These are phyloP conservation scores for Gymnopilus junonius DNA, from an alignment of 768 basidiomycete species.

Conservation along the genomic window DNA sequence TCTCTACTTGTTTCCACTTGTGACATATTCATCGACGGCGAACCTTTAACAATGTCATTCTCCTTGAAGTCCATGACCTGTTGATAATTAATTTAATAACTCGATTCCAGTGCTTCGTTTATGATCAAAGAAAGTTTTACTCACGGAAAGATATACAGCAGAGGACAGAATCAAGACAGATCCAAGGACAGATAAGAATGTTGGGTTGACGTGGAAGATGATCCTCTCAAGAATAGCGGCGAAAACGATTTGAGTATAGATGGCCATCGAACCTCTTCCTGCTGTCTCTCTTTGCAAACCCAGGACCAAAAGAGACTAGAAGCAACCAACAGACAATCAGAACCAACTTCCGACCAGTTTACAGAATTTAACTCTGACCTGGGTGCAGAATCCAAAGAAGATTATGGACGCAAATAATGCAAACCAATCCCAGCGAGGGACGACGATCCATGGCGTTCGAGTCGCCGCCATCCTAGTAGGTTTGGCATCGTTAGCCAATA, in stretches of 20 bases:
- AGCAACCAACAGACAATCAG: constrained; percentile 26
- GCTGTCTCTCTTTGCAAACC: constrained; percentile 18
- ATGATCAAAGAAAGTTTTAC: constrained; percentile 17
- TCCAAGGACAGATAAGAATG: constrained; percentile 61
- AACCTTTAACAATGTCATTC: not conserved
- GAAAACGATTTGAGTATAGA: constrained; percentile 65
- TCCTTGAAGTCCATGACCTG: not conserved
- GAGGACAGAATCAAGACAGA: constrained; percentile 63
- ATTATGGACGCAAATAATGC: constrained; percentile 50
- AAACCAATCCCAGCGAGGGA: constrained; percentile 47
- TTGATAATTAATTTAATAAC: not conserved
- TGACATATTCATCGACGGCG: not conserved
- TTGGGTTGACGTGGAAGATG: constrained; percentile 64
- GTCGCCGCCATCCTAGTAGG: constrained; percentile 45
- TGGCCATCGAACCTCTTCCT: constrained; percentile 53
- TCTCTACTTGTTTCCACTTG: not conserved
- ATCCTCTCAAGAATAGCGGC: constrained; percentile 64
- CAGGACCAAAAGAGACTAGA: constrained; percentile 45
- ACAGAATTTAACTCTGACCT: too few species aligned
- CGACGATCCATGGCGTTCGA: constrained; percentile 45
- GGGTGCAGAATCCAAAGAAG: constrained; percentile 54
- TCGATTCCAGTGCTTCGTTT: not conserved
- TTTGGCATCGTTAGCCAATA: too few species aligned
- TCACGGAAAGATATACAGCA: constrained; percentile 68
- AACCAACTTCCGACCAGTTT: too few species aligned